A percentile compares a stretch with the other conserved stretches of the same genome.
Conservation (phyloP, 2,329 filamentous ascomycete species). For the Calonectria henricotiae region DNA sequence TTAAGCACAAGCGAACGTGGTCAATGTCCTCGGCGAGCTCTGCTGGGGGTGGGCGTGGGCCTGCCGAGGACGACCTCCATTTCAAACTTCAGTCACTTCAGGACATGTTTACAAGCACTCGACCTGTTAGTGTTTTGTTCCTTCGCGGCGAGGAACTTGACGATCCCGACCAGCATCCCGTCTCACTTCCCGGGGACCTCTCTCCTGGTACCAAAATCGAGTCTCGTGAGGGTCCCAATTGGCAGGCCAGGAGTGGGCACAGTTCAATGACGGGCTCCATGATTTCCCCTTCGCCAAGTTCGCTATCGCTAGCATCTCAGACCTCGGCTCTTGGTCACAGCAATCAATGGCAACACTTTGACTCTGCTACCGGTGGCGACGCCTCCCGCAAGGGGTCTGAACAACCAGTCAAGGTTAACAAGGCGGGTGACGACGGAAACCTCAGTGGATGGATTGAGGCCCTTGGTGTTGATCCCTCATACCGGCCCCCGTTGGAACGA, state of each 20-base stretch:
- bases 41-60: constrained; percentile 66
- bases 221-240: constrained; percentile 64
- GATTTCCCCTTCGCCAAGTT: constrained; percentile 78
- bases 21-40: constrained; percentile 89
- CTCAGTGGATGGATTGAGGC: constrained; percentile 91
- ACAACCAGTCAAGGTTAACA: constrained; percentile 69
- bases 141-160: constrained; percentile 84
- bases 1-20: constrained; percentile 95
- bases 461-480: constrained; percentile 88
- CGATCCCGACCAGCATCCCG: constrained; percentile 85
- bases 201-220: constrained; percentile 73
- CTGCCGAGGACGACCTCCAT: constrained; percentile 83
- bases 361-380: constrained; percentile 69
- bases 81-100: constrained; percentile 84
- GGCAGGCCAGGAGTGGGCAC: constrained; percentile 69
- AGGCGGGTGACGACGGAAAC: constrained; percentile 75
- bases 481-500: constrained; percentile 84
- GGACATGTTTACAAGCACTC: constrained; percentile 91
- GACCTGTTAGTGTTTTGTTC: constrained; percentile 84
- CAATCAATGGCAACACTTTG: constrained; percentile 73
- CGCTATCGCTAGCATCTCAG: constrained; percentile 75
- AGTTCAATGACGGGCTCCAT: constrained; percentile 75
- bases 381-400: constrained; percentile 65
- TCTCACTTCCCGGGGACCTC: constrained; percentile 79
- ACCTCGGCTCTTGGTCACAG: constrained; percentile 62